These are phyloP conservation scores for Syzygium grande DNA, from an alignment of 345 rosid species.

Conservation along the genomic window DNA sequence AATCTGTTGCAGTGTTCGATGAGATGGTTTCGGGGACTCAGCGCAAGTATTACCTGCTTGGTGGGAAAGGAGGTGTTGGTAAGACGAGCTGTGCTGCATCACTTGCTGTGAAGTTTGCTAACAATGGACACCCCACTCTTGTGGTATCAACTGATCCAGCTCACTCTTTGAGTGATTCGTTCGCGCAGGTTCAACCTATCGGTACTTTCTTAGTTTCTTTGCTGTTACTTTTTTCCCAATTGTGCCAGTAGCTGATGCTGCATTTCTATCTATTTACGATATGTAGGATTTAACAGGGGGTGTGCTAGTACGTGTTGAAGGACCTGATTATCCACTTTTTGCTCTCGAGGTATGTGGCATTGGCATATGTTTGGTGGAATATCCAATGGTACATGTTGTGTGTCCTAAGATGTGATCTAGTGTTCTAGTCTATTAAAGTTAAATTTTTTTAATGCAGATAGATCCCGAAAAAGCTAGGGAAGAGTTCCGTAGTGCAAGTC, in stretches of 20 bases:
- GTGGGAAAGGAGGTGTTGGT: slow-evolving; percentile 99
- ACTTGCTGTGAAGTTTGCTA: slow-evolving; percentile 90
- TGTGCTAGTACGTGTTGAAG: slow-evolving; percentile 75
- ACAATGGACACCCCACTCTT: slow-evolving; percentile 92
- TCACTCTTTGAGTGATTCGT: slow-evolving; percentile 93
- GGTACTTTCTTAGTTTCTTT: neutral
- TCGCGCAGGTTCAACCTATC: slow-evolving; percentile 62
- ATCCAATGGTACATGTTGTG: neutral
- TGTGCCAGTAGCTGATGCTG: neutral
- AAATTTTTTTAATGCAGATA: slow-evolving; percentile 31
- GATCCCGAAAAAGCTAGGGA: slow-evolving; percentile 96
- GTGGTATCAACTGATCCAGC: slow-evolving; percentile 99
- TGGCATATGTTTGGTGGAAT: neutral
- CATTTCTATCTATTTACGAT: neutral
- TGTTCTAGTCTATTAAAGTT: neutral
- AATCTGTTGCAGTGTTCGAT: slow-evolving; percentile 62
- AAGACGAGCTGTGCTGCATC: slow-evolving; percentile 99
- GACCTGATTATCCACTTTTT: slow-evolving; percentile 85
- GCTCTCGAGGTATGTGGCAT: slow-evolving; percentile 73
- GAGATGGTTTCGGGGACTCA: slow-evolving; percentile 79
- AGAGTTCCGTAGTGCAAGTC: slow-evolving; percentile 71
- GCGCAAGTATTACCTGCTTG: slow-evolving; percentile 94
- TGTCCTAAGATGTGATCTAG: neutral
- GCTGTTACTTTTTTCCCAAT: neutral
- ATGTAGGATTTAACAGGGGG: slow-evolving; percentile 90